Base-by-base conservation (phyloP, 176 grass and related monocot genomes). In the Lolium rigidum region DNA sequence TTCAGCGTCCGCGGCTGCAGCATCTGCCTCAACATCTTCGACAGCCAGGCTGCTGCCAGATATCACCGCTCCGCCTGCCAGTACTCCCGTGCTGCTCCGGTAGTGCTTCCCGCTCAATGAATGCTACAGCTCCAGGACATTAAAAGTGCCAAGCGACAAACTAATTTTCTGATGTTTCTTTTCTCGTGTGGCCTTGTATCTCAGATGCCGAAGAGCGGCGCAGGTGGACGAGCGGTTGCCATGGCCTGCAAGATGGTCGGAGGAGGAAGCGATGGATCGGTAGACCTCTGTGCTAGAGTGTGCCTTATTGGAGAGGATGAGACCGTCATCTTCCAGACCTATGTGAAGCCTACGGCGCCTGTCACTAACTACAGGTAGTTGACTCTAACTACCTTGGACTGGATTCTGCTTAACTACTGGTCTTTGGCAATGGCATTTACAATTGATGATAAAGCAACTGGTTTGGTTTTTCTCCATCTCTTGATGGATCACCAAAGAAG, bases 301-400 rank as follows among this genome's bases (percentile, higher is more conserved):
- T 98, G 93, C 83, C 89, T 98, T 20, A 78, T 86, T 18, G 89
- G 91, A 15, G 95, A 95, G 74, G 91, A 98, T 43, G 95, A 95
- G 83, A 93, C 80, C 64, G 49, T 93, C 69, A 87, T 95, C 79
- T 98, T 98, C 83, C 85, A 98, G 21, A 86, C 93, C 54, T 95
- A 93, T 65, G 78, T 95, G 37, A 98, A 93, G 63, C 93, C 95
- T 44, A 48, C 64, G 38, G 62, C 78, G 41, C 79, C 86, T n/a
- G 85, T 98, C 71, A 95, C 93, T 15, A 98, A 93, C 85, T 93
- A 92, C 74, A 98, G 93, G 95, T 98, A 70, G 67, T 17, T 16
- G 14, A 35, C 26, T 66, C 22, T 28, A 38, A 70, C 15, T 26
- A 41, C 20, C 57, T 16, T 49, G 35, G 13, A 66, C 46, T 12